Conservation (phyloP, 176 grass and related monocot species). For the Saccharum spontaneum region DNA sequence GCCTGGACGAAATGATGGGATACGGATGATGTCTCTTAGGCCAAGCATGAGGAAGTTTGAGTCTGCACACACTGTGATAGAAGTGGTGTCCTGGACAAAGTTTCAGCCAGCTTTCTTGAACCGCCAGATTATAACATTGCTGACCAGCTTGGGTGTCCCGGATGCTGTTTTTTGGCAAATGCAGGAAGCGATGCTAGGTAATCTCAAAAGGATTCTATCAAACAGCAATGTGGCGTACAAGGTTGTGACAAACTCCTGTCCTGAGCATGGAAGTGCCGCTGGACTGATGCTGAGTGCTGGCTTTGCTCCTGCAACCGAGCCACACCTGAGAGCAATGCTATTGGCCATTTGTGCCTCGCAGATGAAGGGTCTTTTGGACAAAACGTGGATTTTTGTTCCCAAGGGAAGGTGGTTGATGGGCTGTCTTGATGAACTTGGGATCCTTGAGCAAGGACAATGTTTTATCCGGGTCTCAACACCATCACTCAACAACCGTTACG, state of each 20-base stretch:
- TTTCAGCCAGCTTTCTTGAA: constrained; percentile 86
- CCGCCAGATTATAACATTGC: constrained; percentile 77
- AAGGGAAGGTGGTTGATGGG: constrained; percentile 91
- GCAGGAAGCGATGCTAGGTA: constrained; percentile 66
- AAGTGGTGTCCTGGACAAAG: constrained; percentile 82
- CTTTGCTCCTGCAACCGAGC: constrained; percentile 67
- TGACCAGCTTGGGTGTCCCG: constrained; percentile 63
- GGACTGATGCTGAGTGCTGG: constrained; percentile 76
- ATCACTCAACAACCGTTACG: constrained; percentile 48
- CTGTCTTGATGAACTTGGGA: constrained; percentile 76
- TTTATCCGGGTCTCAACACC: constrained; percentile 68
- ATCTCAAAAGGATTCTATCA: constrained; percentile 54
- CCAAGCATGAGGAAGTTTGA: constrained; percentile 87
- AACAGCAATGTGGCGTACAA: constrained; percentile 63
- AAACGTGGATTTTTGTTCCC: constrained; percentile 79
- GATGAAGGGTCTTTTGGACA: constrained; percentile 62
- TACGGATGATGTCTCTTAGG: constrained; percentile 48
- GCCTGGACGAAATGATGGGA: constrained; percentile 34
- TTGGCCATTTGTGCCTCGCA: constrained; percentile 68
- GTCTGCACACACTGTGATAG: constrained; percentile 58
- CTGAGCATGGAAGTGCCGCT: constrained; percentile 60
- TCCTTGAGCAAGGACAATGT: constrained; percentile 86
- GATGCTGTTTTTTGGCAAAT: constrained; percentile 59
- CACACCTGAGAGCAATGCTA: constrained; percentile 78
- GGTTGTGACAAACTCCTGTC: constrained; percentile 57